Conservation (phyloP, 2,329 filamentous ascomycete genomes). For the Dendrostoma leiphaemia region DNA sequence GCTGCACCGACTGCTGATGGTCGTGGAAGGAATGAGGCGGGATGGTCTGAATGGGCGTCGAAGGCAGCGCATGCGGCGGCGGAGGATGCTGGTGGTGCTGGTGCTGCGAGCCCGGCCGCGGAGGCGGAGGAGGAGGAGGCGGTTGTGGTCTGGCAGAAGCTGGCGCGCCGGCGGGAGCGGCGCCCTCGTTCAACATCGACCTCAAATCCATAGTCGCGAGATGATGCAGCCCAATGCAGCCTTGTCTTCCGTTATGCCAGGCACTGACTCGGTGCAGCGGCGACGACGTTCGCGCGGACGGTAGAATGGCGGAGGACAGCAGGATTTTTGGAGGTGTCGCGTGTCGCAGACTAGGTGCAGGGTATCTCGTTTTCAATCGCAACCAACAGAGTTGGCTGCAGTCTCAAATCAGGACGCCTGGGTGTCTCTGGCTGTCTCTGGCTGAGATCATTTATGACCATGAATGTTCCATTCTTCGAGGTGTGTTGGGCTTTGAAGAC, state of each 20-base stretch:
- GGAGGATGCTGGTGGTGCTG: conserved; percentile 23
- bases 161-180: conserved; percentile 31
- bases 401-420: conserved; percentile 2
- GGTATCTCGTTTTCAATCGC: background rate
- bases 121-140: conserved; percentile 10
- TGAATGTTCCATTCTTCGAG: conserved; percentile 10
- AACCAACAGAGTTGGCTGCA: too few species aligned
- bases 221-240: background rate
- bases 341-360: conserved; percentile 9
- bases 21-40: conserved; percentile 50
- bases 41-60: conserved; percentile 39
- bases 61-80: conserved; percentile 30
- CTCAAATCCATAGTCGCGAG: conserved; percentile 46
- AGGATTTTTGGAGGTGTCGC: conserved; percentile 9
- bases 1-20: conserved; percentile 45
- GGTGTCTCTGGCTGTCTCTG: conserved; percentile 1
- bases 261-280: conserved; percentile 8
- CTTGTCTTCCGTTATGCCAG: background rate
- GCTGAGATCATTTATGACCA: conserved; percentile 1
- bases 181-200: conserved; percentile 54
- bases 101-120: conserved; percentile 11
- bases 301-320: conserved; percentile 2
- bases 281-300: background rate
- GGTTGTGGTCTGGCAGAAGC: conserved; percentile 23
- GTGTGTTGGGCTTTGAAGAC: background rate